A percentile compares a stretch with the other conserved stretches of the same genome.
phyloP scores from a whole-genome alignment of 2,329 filamentous ascomycete genomes.

The Blumeria graminis region DNA sequence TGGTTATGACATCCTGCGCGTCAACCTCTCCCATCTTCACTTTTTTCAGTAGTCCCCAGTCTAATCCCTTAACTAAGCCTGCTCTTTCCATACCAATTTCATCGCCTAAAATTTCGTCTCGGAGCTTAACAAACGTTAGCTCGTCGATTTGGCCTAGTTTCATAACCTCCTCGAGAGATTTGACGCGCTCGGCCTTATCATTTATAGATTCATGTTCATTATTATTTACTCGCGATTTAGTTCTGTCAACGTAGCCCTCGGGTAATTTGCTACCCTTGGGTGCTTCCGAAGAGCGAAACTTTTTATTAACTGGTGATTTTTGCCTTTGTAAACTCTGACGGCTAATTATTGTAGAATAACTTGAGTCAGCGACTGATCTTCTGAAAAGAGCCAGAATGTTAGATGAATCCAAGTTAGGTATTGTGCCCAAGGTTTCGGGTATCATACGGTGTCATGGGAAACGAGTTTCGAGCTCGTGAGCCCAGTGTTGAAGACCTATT shows the following conservation, averaged over 20 bases:
- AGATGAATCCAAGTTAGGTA: neutral
- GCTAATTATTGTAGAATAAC: slow-evolving; percentile 15
- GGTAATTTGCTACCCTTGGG: slow-evolving; percentile 67
- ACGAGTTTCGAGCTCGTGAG: slow-evolving; percentile 53
- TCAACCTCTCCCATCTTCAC: slow-evolving; percentile 46
- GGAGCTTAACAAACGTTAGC: slow-evolving; percentile 49
- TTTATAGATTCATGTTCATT: slow-evolving; percentile 20
- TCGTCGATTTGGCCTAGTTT: slow-evolving; percentile 69
- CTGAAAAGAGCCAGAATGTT: slow-evolving; percentile 3
- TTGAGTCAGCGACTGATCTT: slow-evolving; percentile 8
- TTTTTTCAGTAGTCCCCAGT: slow-evolving; percentile 55
- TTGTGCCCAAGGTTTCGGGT: neutral
- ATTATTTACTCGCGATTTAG: slow-evolving; percentile 34
- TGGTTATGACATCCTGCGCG: slow-evolving; percentile 14
- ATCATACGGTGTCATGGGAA: slow-evolving; percentile 80
- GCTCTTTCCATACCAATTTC: slow-evolving; percentile 41
- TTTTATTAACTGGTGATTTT: slow-evolving; percentile 32
- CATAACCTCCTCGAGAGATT: slow-evolving; percentile 56
- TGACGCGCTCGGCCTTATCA: slow-evolving; percentile 40
- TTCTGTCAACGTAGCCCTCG: slow-evolving; percentile 63
- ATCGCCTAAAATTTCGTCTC: slow-evolving; percentile 59
- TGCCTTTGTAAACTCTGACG: slow-evolving; percentile 3
- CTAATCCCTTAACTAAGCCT: slow-evolving; percentile 77
- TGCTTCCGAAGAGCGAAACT: slow-evolving; percentile 46
- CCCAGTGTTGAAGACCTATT: slow-evolving; percentile 36